Percentiles rank a stretch among this genome's conserved stretches.
Evolutionary conservation across 495 filamentous ascomycete genomes (phyloP).

Genomic region (Tuber aestivum): DNA sequence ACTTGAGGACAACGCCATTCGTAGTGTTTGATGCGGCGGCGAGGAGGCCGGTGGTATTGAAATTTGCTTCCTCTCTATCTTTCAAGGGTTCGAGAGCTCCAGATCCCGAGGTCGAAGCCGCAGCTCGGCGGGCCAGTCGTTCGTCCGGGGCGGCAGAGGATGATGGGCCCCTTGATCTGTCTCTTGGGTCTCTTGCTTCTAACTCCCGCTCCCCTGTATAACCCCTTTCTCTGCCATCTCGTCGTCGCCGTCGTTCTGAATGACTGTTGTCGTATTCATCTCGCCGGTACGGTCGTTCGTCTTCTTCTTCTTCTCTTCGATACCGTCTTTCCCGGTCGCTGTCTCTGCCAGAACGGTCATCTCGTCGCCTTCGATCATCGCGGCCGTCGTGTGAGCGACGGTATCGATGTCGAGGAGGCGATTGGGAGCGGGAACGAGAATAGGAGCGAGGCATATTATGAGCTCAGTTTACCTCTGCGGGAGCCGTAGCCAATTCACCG

Average conservation of each 20-base stretch:
- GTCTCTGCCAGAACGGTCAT: background rate
- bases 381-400: background rate
- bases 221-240: background rate
- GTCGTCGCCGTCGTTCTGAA: background rate
- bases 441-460: background rate
- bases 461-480: background rate
- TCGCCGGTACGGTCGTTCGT: background rate
- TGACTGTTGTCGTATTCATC: background rate
- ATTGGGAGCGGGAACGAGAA: background rate
- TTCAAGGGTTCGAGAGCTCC: constrained; percentile 25
- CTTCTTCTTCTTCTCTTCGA: constrained; percentile 5
- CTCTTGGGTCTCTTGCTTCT: background rate
- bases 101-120: background rate
- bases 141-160: background rate
- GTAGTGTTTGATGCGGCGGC: constrained; percentile 86
- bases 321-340: background rate
- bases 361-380: background rate
- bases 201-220: background rate
- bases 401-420: background rate
- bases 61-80: constrained; percentile 86
- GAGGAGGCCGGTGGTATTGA: constrained; percentile 68
- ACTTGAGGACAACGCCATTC: constrained; percentile 73
- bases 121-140: background rate
- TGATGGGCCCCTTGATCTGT: background rate
- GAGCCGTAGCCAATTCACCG: background rate